Base-by-base conservation (phyloP, 768 basidiomycete genomes). In the Kwoniella mangroviensis region DNA sequence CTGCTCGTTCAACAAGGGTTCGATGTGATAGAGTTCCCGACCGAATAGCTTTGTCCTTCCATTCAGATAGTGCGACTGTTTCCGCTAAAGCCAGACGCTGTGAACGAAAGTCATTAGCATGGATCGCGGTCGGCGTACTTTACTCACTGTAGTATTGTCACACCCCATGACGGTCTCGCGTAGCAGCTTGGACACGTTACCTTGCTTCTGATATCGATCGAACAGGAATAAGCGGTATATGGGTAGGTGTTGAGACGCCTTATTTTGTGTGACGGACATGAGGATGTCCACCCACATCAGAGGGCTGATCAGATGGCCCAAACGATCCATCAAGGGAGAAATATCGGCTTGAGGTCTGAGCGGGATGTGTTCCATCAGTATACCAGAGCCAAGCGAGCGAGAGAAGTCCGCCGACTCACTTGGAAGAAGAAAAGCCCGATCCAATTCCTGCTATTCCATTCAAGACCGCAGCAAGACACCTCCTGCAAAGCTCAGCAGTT, bases 271-370 rank as follows among this genome's bases (percentile, higher is more conserved):
- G 52, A 72, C 56, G 17, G 71, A 68, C 45, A 34, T 51, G 45
- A 72, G 62, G 34, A 72, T 69, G 49, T 72, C 71, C 17, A 63
- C 64, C 71, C 71, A 72, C 22, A 72, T 65, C 52, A 72, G 28
- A 3, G 55, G 55, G 34, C 19, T 21, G 13, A 72, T 61, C 19
- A 72, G 60, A 40, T 42, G 70, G 34, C 65, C 43, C 42, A 57
- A 56, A 19, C 65, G 64, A 9, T 60, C 58, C 58, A 67, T 43
- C 55, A 65, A 66, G 15, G 65, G 54, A 13, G 49, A 67, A 3
- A 40, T 40, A 17, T 42, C 49, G 34, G 24, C 51, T 21, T 63
- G 53, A 21, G 53, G 49, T 12, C 24, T 58, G 13, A 24, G 22
- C 21, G 28, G 21, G 15, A 56, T 15, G 13, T 13, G 45, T 15